A percentile compares a stretch with the other conserved stretches of the same genome.
Evolutionary conservation across 2,329 filamentous ascomycete genomes (phyloP).

Genomic region (Fusarium solani-melongenae): DNA sequence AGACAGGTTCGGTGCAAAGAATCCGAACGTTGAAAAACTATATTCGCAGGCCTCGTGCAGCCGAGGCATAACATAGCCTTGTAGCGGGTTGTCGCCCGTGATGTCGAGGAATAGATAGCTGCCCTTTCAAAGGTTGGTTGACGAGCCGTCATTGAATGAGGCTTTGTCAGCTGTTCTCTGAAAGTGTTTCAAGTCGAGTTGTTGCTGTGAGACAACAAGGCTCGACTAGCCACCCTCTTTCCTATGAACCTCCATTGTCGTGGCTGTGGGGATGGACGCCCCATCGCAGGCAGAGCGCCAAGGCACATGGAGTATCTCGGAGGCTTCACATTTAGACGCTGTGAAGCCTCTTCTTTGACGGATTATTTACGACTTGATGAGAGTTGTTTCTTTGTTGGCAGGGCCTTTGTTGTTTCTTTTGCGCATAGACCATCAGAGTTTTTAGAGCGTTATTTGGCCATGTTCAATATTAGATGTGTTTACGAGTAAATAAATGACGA

Average conservation of each 20-base stretch:
- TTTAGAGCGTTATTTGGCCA: background rate
- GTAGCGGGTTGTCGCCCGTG: background rate
- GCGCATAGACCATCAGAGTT: conserved; percentile 2
- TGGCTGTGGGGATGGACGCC: background rate
- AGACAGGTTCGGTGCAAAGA: background rate
- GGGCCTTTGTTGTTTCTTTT: background rate
- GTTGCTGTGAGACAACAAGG: background rate
- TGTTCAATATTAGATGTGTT: conserved; percentile 6
- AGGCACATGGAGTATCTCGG: background rate
- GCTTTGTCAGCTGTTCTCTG: background rate
- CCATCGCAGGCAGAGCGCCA: background rate
- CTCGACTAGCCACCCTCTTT: background rate
- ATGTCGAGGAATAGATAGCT: background rate
- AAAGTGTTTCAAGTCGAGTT: background rate
- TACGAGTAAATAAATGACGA: background rate
- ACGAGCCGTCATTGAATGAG: background rate
- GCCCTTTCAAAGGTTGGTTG: background rate
- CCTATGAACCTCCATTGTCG: background rate
- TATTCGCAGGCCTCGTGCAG: background rate
- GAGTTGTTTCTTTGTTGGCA: background rate
- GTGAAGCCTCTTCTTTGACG: background rate
- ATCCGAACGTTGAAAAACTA: background rate
- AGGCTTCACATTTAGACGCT: background rate
- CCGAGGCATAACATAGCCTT: background rate
- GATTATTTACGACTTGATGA: conserved; percentile 25